These are phyloP conservation scores for Davidsoniella neocaledoniae DNA, from an alignment of 2,329 filamentous ascomycete genomes.

Conservation along the genomic window DNA sequence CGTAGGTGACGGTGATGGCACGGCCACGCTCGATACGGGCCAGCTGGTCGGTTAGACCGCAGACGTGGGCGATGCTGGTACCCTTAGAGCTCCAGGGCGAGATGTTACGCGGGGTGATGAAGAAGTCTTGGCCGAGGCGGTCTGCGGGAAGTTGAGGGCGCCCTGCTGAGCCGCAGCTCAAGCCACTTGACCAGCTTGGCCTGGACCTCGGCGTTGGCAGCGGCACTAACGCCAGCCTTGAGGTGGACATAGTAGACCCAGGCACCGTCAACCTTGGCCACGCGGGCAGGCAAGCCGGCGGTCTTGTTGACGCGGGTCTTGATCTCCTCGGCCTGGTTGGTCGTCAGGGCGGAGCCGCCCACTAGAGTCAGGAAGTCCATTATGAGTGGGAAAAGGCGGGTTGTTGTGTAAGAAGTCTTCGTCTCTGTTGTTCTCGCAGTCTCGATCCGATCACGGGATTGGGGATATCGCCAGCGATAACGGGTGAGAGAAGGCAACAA, in stretches of 20 bases:
- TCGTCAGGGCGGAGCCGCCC: slow-evolving; percentile 33
- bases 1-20: slow-evolving; percentile 52
- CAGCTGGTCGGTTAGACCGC: slow-evolving; percentile 53
- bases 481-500: background rate
- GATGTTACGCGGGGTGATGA: slow-evolving; percentile 68
- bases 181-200: slow-evolving; percentile 14
- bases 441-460: background rate
- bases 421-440: slow-evolving; percentile 6
- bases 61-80: slow-evolving; percentile 84
- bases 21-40: slow-evolving; percentile 78
- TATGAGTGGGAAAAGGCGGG: background rate
- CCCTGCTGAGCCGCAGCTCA: slow-evolving; percentile 10
- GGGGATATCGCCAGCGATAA: slow-evolving; percentile 1
- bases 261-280: slow-evolving; percentile 32
- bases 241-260: slow-evolving; percentile 54
- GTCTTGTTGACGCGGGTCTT: slow-evolving; percentile 27
- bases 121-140: slow-evolving; percentile 20
- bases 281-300: slow-evolving; percentile 22
- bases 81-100: slow-evolving; percentile 97
- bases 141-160: slow-evolving; percentile 7
- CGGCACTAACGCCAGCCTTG: slow-evolving; percentile 19
- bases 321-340: slow-evolving; percentile 27
- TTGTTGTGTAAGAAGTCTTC: background rate
- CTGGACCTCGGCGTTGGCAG: slow-evolving; percentile 19
- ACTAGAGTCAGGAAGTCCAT: slow-evolving; percentile 21